Percentiles rank a stretch among this genome's conserved stretches.
Evolutionary conservation across 1,139 yeast genomes (phyloP).

Genomic region (Debaryomyces psychrophilus): DNA sequence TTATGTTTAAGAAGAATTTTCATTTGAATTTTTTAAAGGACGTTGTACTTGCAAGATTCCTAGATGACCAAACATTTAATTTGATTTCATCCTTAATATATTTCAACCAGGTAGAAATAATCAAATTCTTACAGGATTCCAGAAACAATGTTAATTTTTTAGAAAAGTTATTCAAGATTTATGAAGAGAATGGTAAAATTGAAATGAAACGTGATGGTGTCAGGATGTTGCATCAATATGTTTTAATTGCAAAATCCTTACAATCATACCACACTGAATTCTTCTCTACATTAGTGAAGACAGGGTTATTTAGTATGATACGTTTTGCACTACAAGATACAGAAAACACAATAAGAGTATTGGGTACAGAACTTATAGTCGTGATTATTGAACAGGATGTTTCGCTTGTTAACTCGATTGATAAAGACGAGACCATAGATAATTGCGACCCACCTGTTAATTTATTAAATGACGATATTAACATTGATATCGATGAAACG

Average conservation of each 20-base stretch:
- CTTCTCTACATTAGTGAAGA: constrained; percentile 62
- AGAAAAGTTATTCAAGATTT: constrained; percentile 59
- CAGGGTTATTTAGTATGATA: constrained; percentile 72
- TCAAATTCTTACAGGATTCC: constrained; percentile 65
- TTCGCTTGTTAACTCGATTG: constrained; percentile 54
- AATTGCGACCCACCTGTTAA: constrained; percentile 35
- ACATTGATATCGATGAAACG: constrained; percentile 22
- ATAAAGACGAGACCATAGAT: constrained; percentile 40
- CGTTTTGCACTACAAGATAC: constrained; percentile 67
- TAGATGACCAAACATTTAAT: constrained; percentile 79
- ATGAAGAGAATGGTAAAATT: constrained; percentile 30
- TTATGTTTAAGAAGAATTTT: constrained; percentile 67
- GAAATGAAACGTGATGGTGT: constrained; percentile 68
- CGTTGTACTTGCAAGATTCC: constrained; percentile 75
- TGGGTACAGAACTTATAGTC: constrained; percentile 83
- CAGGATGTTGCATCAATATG: constrained; percentile 77
- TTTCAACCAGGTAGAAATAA: constrained; percentile 68
- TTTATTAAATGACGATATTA: constrained; percentile 12
- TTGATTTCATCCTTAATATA: constrained; percentile 68
- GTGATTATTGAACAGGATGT: constrained; percentile 86
- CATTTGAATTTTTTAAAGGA: constrained; percentile 81
- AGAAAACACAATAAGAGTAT: constrained; percentile 55
- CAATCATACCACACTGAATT: constrained; percentile 68
- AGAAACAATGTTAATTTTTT: constrained; percentile 40
- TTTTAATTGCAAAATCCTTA: constrained; percentile 70